Base-by-base conservation (phyloP, 2,329 filamentous ascomycete genomes). In the Exophiala sp. region DNA sequence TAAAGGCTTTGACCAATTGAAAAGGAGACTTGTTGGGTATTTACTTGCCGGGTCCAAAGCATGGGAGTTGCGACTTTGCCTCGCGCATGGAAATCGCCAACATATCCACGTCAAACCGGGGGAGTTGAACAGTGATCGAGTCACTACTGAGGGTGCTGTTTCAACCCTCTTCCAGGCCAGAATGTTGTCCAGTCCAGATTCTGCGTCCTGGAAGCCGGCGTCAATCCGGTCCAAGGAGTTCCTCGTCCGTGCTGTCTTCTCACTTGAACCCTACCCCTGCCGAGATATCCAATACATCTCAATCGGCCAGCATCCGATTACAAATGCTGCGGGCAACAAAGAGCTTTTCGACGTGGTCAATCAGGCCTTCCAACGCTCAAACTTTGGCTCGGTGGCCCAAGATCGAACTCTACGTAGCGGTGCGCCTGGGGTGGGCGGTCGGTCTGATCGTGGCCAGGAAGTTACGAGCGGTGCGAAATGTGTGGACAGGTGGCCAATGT, bases 401-500 rank as follows among this genome's bases (percentile, higher is more conserved):
- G 61, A 27, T 11, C 18, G 6, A 6, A 24, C 10, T 24, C 13
- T 24, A 14, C 8, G 32, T 19, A 8, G 27, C 18, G 11, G 5
- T 2, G 27, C 3, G 35, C 34, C 24, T 19, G 23, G 29, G 6
- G 64, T 4, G 54, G 58, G 2, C 61, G 65, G 19, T 50, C 65
- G 1, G 22, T 9, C 65, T 67, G 32, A 67, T 67, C 23, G 59
- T 60, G 2, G 9, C 22, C 11, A 69, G 73, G 13, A 66, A 64
- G 40, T 58, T 11, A n/a, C 14, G 30, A 51, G 40, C 13, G n/a
- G 29, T 18, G 29, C 18, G 5, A 91, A 87, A 63, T 76, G 81
- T 0, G 71, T 90, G 8, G 88, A 96, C 61, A 78, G 81, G 43
- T 93, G 88, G 82, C 89, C 91, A 0, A 91, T 91, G 82, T 97